Percentiles rank a stretch among this genome's conserved stretches.
phyloP scores from a whole-genome alignment of 306 rosid genomes.

The Cicer yamashitae region DNA sequence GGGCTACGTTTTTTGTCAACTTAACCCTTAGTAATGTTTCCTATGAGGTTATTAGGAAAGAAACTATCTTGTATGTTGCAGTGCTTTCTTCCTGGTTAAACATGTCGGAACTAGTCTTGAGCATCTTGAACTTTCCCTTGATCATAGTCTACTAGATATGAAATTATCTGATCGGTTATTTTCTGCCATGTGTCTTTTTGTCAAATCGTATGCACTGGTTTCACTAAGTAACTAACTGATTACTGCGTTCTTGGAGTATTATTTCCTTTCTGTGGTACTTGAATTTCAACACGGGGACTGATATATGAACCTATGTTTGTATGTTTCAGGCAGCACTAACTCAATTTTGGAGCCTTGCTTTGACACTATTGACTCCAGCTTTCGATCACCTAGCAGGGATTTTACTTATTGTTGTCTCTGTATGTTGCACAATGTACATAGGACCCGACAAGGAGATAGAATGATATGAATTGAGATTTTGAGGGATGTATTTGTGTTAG shows the following conservation, averaged over 20 bases:
- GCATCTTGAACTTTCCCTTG: background rate
- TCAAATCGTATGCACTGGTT: background rate
- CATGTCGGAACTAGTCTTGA: background rate
- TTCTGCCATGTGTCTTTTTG: constrained; percentile 8
- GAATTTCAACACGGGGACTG: constrained; percentile 14
- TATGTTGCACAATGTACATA: constrained; percentile 65
- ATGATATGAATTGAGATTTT: constrained; percentile 44
- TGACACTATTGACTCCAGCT: constrained; percentile 52
- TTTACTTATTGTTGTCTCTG: constrained; percentile 65
- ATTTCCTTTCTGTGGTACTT: background rate
- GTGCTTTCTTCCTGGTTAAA: background rate
- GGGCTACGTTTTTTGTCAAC: no score
- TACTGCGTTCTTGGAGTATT: background rate
- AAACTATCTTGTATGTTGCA: background rate
- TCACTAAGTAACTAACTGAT: background rate
- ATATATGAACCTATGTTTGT: constrained; percentile 30
- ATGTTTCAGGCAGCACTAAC: constrained; percentile 66
- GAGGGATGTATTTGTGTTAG: constrained; percentile 16
- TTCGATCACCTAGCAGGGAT: constrained; percentile 65
- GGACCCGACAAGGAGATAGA: constrained; percentile 81
- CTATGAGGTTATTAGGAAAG: no score
- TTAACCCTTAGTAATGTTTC: no score
- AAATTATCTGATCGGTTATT: constrained; percentile 5
- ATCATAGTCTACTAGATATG: constrained; percentile 1
- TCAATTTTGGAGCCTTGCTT: constrained; percentile 65